Conservation (phyloP, 306 rosid species). For the Biancaea sappan region DNA sequence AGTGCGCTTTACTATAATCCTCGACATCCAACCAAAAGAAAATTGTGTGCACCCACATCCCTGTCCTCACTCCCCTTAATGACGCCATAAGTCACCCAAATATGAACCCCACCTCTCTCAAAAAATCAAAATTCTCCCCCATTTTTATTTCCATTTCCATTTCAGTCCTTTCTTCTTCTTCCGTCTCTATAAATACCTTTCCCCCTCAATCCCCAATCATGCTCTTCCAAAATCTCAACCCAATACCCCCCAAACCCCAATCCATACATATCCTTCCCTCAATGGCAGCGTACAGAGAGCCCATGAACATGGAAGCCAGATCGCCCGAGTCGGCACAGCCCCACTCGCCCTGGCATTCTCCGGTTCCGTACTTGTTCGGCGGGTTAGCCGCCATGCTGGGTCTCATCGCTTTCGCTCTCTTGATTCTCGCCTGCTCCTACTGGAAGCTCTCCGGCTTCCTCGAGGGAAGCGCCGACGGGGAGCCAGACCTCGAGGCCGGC, state of each 20-base stretch:
- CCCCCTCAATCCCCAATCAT: background rate
- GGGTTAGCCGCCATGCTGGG: constrained; percentile 95
- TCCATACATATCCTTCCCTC: background rate
- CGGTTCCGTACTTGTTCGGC: constrained; percentile 88
- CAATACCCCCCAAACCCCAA: background rate
- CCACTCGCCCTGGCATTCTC: constrained; percentile 95
- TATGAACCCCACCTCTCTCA: background rate
- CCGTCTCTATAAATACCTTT: background rate
- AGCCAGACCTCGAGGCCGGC: constrained; percentile 69
- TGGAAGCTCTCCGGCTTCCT: constrained; percentile 91
- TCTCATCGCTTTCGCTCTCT: constrained; percentile 89
- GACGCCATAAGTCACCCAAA: constrained; percentile 6
- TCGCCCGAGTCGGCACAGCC: constrained; percentile 40
- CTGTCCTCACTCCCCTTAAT: background rate
- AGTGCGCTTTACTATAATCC: background rate
- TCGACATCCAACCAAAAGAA: background rate
- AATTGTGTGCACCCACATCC: background rate
- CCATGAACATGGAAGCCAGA: constrained; percentile 48
- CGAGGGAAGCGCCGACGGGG: constrained; percentile 42
- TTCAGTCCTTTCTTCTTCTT: background rate
- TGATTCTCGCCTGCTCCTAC: constrained; percentile 93
- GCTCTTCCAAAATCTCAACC: background rate
- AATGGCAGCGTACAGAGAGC: constrained; percentile 67
- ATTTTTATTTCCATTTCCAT: too few relatives aligned
- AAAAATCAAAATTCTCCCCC: background rate